Evolutionary conservation across 2,329 filamentous ascomycete species (phyloP).

Genomic region (Bertia moriformis): DNA sequence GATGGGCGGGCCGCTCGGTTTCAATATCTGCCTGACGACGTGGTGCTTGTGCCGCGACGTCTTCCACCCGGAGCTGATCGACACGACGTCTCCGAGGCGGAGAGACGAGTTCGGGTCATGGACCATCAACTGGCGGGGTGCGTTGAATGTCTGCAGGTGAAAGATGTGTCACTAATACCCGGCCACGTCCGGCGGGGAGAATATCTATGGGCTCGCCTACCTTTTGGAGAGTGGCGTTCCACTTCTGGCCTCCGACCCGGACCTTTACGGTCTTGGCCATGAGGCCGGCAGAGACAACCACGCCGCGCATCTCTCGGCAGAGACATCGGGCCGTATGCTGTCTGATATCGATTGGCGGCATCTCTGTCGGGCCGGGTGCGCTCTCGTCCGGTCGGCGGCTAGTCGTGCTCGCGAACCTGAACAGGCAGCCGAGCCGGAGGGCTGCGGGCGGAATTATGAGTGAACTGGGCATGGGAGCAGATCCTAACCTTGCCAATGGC

Average conservation of each 20-base stretch:
- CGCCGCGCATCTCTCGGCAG: conserved; percentile 41
- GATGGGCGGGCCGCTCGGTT: conserved; percentile 51
- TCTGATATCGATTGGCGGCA: neutral
- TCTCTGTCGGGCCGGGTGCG: too few species aligned
- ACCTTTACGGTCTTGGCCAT: conserved; percentile 73
- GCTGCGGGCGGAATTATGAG: too few species aligned
- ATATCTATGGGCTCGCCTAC: conserved; percentile 27
- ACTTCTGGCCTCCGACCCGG: conserved; percentile 54
- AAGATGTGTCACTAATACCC: too few species aligned
- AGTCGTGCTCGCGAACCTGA: too few species aligned
- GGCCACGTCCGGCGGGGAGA: neutral
- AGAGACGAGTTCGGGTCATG: conserved; percentile 67
- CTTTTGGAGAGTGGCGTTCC: conserved; percentile 62
- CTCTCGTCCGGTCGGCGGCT: too few species aligned
- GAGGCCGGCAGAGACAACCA: conserved; percentile 64
- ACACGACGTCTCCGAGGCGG: conserved; percentile 60
- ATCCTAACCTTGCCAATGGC: too few species aligned
- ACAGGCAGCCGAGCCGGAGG: too few species aligned
- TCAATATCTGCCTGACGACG: conserved; percentile 61
- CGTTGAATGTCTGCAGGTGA: conserved; percentile 48
- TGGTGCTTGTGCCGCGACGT: conserved; percentile 56
- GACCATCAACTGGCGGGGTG: conserved; percentile 52
- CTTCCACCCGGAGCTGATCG: conserved; percentile 52
- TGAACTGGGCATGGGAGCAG: too few species aligned
- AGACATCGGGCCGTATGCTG: conserved; percentile 20